Conservation (phyloP, 495 filamentous ascomycete genomes). For the Lasiosphaeriaceae sp. region DNA sequence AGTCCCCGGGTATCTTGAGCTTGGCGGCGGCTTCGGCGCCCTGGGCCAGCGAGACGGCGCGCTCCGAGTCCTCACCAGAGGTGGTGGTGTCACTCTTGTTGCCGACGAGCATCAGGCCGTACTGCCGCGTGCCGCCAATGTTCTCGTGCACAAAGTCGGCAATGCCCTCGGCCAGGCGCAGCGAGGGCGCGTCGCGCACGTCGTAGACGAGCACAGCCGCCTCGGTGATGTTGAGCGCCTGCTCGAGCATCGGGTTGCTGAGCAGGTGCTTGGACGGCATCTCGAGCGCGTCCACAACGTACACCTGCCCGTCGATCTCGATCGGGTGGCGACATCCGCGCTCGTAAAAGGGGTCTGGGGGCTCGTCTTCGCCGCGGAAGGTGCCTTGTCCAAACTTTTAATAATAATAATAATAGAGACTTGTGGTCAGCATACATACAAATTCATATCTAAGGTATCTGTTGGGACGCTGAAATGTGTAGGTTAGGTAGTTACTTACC, state of each 20-base stretch:
- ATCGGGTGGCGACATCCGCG: slow-evolving; percentile 32
- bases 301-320: slow-evolving; percentile 20
- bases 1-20: slow-evolving; percentile 12
- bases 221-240: slow-evolving; percentile 39
- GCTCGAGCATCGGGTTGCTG: slow-evolving; percentile 28
- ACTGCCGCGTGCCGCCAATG: slow-evolving; percentile 20
- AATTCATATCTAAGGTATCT: too few species aligned
- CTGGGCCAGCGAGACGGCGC: slow-evolving; percentile 25
- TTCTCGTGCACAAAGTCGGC: slow-evolving; percentile 28
- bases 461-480: background rate
- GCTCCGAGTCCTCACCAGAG: slow-evolving; percentile 17
- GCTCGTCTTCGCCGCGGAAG: slow-evolving; percentile 18
- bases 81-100: slow-evolving; percentile 31
- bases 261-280: slow-evolving; percentile 32
- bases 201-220: slow-evolving; percentile 39
- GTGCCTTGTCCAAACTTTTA: slow-evolving; percentile 31
- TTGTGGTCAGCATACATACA: too few species aligned
- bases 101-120: slow-evolving; percentile 34
- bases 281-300: slow-evolving; percentile 37
- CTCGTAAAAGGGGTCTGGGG: slow-evolving; percentile 26
- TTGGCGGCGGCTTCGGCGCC: slow-evolving; percentile 23
- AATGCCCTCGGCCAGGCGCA: slow-evolving; percentile 24
- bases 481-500: too few species aligned
- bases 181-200: slow-evolving; percentile 31
- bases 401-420: too few species aligned